Evolutionary conservation across 176 grass and related monocot genomes (phyloP).

Genomic region (Paspalum notatum): DNA sequence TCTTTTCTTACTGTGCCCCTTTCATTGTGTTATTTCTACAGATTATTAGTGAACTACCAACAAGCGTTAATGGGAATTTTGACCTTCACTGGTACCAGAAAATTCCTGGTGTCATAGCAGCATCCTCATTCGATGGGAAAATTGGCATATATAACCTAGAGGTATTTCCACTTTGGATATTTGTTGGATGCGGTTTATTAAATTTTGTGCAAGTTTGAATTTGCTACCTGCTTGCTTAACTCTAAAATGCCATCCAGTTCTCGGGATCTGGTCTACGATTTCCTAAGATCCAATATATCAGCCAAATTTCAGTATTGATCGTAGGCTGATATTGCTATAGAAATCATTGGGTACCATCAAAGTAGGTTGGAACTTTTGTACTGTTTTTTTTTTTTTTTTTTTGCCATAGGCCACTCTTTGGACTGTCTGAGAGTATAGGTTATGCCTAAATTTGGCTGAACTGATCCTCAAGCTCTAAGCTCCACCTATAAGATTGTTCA

Average conservation of each 20-base stretch:
- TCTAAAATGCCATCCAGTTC: background rate
- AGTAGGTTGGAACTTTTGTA: background rate
- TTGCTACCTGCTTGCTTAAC: background rate
- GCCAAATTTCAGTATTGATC: background rate
- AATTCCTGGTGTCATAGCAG: slow-evolving; percentile 90
- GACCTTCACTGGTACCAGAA: slow-evolving; percentile 98
- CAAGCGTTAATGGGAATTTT: slow-evolving; percentile 91
- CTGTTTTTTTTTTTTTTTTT: slow-evolving; percentile 1
- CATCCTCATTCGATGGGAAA: slow-evolving; percentile 94
- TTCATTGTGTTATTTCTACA: slow-evolving; percentile 43
- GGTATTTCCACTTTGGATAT: slow-evolving; percentile 37
- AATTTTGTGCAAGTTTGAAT: background rate
- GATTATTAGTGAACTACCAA: slow-evolving; percentile 92
- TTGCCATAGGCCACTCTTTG: too few relatives aligned
- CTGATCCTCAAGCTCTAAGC: background rate
- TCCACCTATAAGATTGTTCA: background rate
- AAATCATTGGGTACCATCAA: background rate
- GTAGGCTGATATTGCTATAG: background rate
- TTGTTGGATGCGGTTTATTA: too few relatives aligned
- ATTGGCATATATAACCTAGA: slow-evolving; percentile 92
- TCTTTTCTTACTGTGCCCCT: slow-evolving; percentile 24
- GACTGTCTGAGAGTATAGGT: too few relatives aligned
- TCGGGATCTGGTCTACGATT: background rate
- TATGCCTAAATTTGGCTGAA: background rate
- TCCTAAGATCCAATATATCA: background rate